A percentile compares a stretch with the other conserved stretches of the same genome.
These are phyloP conservation scores for Cercospora nicotianae DNA, from an alignment of 2,329 filamentous ascomycete species.

Conservation along the genomic window DNA sequence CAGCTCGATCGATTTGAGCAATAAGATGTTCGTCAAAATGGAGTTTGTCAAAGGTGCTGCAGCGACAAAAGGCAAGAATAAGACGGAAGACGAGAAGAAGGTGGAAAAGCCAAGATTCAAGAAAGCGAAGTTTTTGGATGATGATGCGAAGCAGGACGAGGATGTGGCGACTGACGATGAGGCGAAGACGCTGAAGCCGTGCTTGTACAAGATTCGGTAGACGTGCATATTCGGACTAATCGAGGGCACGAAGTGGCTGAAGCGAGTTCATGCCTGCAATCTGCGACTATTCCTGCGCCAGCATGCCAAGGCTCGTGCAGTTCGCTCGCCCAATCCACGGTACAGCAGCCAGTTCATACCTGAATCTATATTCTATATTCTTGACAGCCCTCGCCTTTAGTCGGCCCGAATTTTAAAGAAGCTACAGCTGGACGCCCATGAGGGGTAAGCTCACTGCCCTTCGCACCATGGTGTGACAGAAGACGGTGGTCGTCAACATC, in stretches of 20 bases:
- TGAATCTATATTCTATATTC: no score
- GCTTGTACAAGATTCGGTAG: conserved; percentile 88
- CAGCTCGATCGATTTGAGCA: conserved; percentile 71
- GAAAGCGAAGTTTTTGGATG: conserved; percentile 60
- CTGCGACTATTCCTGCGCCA: neutral
- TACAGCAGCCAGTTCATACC: no score
- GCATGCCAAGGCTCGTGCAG: neutral
- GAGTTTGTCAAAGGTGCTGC: conserved; percentile 82
- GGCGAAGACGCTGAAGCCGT: conserved; percentile 81
- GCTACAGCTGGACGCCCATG: no score
- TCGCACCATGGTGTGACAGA: no score
- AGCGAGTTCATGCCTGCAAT: neutral
- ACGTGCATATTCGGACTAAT: neutral
- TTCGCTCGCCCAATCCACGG: neutral
- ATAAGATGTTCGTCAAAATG: conserved; percentile 99
- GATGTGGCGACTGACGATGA: conserved; percentile 61
- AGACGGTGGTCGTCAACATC: no score
- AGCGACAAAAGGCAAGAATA: conserved; percentile 73
- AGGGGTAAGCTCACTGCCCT: no score
- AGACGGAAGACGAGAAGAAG: conserved; percentile 42
- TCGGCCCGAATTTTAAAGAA: neutral
- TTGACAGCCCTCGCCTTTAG: no score
- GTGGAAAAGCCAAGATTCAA: conserved; percentile 42
- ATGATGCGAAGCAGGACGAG: conserved; percentile 56
- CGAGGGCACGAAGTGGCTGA: neutral